phyloP scores from a whole-genome alignment of 805 yeast genomes.

The Ogataea trehaloabstinens region DNA sequence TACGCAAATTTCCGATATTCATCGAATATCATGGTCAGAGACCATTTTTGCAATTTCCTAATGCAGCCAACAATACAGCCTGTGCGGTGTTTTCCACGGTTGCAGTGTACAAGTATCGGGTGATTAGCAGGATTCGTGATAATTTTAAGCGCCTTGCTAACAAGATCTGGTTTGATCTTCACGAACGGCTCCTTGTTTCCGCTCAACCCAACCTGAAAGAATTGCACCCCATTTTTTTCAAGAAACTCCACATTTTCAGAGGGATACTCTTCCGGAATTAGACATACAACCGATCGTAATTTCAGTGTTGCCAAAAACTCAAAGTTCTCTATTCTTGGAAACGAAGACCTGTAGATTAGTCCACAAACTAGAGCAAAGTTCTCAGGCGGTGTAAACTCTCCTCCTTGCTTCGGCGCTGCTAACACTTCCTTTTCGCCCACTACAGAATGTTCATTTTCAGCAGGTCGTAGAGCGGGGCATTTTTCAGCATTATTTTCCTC shows the following conservation, averaged over 20 bases:
- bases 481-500: neutral
- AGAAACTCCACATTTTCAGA: slow-evolving; percentile 67
- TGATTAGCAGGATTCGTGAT: slow-evolving; percentile 84
- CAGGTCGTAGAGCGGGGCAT: neutral
- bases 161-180: slow-evolving; percentile 59
- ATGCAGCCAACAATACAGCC: slow-evolving; percentile 96
- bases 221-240: slow-evolving; percentile 54
- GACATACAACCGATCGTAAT: slow-evolving; percentile 73
- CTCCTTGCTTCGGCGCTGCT: neutral
- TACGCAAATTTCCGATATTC: slow-evolving; percentile 93
- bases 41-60: slow-evolving; percentile 87
- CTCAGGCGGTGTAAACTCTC: slow-evolving; percentile 66
- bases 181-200: slow-evolving; percentile 97
- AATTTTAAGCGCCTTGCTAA: slow-evolving; percentile 78
- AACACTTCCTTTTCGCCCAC: too few species aligned
- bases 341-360: slow-evolving; percentile 80
- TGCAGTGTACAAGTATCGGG: slow-evolving; percentile 91
- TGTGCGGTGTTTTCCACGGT: slow-evolving; percentile 94
- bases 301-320: slow-evolving; percentile 58
- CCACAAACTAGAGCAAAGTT: slow-evolving; percentile 84
- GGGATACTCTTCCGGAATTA: slow-evolving; percentile 92
- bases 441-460: neutral
- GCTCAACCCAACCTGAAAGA: slow-evolving; percentile 88
- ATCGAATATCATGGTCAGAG: slow-evolving; percentile 89
- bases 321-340: slow-evolving; percentile 85